A percentile compares a stretch with the other conserved stretches of the same genome.
phyloP scores from a whole-genome alignment of 352 stramenopile genomes.

The Globisporangium echinulatum region DNA sequence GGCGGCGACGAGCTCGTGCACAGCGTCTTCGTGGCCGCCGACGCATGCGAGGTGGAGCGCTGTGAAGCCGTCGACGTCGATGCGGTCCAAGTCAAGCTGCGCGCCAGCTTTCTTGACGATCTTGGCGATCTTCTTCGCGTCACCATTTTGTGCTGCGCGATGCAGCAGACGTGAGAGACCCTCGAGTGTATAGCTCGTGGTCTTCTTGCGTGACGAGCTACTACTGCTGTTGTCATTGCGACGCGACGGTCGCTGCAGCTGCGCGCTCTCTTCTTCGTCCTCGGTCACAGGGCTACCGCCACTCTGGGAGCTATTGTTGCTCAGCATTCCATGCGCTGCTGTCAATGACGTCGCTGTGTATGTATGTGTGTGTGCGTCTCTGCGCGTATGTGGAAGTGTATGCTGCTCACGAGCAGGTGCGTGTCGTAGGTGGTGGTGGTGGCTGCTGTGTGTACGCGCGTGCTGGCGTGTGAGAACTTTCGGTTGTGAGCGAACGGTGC shows the following conservation, averaged over 20 bases:
- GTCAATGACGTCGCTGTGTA: no score
- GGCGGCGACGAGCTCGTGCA: slow-evolving; percentile 29
- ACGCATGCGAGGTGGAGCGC: slow-evolving; percentile 52
- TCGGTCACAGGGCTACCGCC: slow-evolving; percentile 53
- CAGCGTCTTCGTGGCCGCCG: slow-evolving; percentile 36
- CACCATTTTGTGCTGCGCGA: slow-evolving; percentile 34
- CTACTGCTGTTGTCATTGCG: neutral
- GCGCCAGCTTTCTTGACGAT: slow-evolving; percentile 29
- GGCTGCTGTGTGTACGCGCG: no score
- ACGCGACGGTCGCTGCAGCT: neutral
- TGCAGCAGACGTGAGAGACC: slow-evolving; percentile 30
- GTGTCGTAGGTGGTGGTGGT: no score
- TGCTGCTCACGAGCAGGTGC: no score
- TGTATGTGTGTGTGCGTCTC: no score
- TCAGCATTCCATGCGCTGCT: slow-evolving; percentile 9
- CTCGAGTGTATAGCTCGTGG: slow-evolving; percentile 3
- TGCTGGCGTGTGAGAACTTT: no score
- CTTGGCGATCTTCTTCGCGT: slow-evolving; percentile 42
- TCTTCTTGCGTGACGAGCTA: neutral
- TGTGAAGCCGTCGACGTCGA: slow-evolving; percentile 55
- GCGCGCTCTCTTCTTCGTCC: slow-evolving; percentile 25
- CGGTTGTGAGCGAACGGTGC: no score
- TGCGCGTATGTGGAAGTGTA: no score
- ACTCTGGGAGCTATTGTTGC: slow-evolving; percentile 37
- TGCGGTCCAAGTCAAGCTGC: slow-evolving; percentile 19